Base-by-base conservation (phyloP, 164 flowering plant genomes). In the Nymphaea thermarum region DNA sequence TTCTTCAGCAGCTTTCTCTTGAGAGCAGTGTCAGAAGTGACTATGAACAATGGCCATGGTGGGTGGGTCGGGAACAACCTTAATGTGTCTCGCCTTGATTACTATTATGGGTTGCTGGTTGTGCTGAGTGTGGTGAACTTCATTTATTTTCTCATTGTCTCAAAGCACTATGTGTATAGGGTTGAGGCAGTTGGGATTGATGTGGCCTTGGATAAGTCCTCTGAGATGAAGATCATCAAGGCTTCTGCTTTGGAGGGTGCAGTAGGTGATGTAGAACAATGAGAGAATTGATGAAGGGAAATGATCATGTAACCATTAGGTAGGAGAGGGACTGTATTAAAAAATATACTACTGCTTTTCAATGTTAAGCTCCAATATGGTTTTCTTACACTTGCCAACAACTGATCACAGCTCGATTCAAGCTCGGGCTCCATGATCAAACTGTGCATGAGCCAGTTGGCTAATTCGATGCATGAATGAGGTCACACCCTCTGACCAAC, bases 21-120 rank as follows among this genome's bases (percentile, higher is more conserved):
- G 5, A 67, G 70, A 18, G 75, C 79, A 18, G 85, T 83, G 43
- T 51, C 82, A 36, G 60, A 72, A n/a, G 41, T 81, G 16, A 87
- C 84, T 0, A 70, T 78, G 72, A 71, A 43, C 44, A 3, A 77
- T 72, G 85, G 85, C 3, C 73, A 69, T 44, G 65, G 44, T 14
- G 86, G 85, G 12, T 84, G 89, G 87, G 70, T 88, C 25, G 42
- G 75, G 81, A 79, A 88, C 59, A 84, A 86, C 67, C 74, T 88
- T 4, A 88, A 87, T 53, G 43, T 43, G 16, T 85, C 87, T n/a
- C 87, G 66, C 59, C 67, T 89, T 51, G 91, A 89, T 76, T 80
- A 84, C 66, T 85, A 82, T 57, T 84, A 83, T 67, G 79, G 74
- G 3, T 75, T 89, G 62, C 73, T 74, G 65, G 84, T 83, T 2